Conservation (phyloP, 2,329 filamentous ascomycete genomes). For the Teratosphaeria nubilosa region DNA sequence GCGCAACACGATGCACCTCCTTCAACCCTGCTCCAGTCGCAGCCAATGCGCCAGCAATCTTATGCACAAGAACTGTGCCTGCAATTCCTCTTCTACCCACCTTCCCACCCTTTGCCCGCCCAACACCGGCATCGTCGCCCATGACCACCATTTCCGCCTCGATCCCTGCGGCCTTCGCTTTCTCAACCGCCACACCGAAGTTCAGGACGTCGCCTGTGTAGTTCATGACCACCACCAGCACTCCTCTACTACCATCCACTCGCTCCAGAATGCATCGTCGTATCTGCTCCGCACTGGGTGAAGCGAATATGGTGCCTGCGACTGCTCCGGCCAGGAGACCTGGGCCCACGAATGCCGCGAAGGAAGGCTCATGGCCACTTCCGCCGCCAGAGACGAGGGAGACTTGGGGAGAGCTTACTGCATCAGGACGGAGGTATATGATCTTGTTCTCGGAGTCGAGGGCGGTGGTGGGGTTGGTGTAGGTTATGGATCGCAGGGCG, state of each 20-base stretch:
- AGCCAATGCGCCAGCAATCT: conserved; percentile 77
- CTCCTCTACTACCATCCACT: conserved; percentile 61
- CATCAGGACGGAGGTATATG: conserved; percentile 58
- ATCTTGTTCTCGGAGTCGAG: conserved; percentile 75
- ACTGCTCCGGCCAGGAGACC: conserved; percentile 74
- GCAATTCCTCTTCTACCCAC: conserved; percentile 85
- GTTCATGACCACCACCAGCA: conserved; percentile 91
- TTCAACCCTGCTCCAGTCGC: conserved; percentile 53
- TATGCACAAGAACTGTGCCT: conserved; percentile 82
- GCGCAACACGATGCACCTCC: conserved; percentile 63
- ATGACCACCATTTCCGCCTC: conserved; percentile 83
- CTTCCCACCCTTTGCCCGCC: conserved; percentile 72
- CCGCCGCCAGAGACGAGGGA: conserved; percentile 82
- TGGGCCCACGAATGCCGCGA: conserved; percentile 72
- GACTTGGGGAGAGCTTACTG: conserved; percentile 46
- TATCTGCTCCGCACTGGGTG: conserved; percentile 72
- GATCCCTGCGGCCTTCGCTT: conserved; percentile 69
- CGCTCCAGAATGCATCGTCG: conserved; percentile 62
- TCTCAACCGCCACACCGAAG: conserved; percentile 89
- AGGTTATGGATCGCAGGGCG: conserved; percentile 65
- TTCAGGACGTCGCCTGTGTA: conserved; percentile 58
- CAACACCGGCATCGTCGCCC: conserved; percentile 85
- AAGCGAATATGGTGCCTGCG: conserved; percentile 79
- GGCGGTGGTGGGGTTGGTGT: conserved; percentile 74
- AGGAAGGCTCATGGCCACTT: conserved; percentile 81